These are phyloP conservation scores for Barnettozyma vustinii DNA, from an alignment of 805 yeast genomes.

Conservation along the genomic window DNA sequence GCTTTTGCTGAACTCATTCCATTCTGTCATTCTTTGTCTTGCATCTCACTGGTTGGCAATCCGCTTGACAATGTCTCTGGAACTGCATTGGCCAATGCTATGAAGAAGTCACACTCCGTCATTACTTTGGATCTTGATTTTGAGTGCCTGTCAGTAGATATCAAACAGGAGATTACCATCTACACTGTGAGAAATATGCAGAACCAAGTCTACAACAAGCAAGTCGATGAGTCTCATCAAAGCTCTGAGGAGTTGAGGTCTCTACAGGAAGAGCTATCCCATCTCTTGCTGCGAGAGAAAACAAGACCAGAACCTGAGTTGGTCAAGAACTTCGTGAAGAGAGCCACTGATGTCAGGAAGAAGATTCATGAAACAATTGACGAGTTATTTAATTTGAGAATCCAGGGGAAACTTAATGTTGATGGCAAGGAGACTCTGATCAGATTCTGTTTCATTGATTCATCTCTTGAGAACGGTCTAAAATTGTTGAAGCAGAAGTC, in stretches of 20 bases:
- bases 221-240: background rate
- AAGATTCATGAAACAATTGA: constrained; percentile 44
- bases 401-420: constrained; percentile 46
- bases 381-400: constrained; percentile 54
- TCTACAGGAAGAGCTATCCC: constrained; percentile 46
- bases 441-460: constrained; percentile 64
- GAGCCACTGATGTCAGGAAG: constrained; percentile 33
- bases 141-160: constrained; percentile 47
- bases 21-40: constrained; percentile 56
- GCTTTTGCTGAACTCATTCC: constrained; percentile 70
- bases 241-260: constrained; percentile 42
- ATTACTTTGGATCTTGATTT: constrained; percentile 64
- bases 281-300: constrained; percentile 35
- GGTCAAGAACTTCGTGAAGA: constrained; percentile 30
- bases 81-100: constrained; percentile 61
- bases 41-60: constrained; percentile 68
- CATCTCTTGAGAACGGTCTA: constrained; percentile 57
- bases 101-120: constrained; percentile 55
- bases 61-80: constrained; percentile 53
- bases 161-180: constrained; percentile 63
- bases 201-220: constrained; percentile 33
- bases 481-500: constrained; percentile 28
- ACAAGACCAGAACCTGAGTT: constrained; percentile 22
- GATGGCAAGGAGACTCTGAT: constrained; percentile 80
- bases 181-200: constrained; percentile 83